A percentile compares a stretch with the other conserved stretches of the same genome.
Evolutionary conservation across 495 filamentous ascomycete genomes (phyloP).

Genomic region (Aspergillus nidulans): DNA sequence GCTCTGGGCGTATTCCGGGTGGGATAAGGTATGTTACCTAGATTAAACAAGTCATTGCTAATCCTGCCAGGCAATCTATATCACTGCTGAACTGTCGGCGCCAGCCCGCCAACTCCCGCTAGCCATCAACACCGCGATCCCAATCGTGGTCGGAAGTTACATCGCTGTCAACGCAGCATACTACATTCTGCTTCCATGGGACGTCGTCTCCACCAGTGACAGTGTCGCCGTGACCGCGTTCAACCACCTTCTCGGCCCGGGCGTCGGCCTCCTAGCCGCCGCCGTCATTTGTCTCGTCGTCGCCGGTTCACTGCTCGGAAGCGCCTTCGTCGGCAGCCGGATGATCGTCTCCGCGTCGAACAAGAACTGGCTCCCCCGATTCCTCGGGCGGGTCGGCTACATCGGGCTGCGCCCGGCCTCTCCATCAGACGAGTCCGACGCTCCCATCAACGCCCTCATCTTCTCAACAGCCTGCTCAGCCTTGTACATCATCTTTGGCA

Average conservation of each 20-base stretch:
- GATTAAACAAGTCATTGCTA: too few relatives aligned
- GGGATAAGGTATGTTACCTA: slow-evolving; percentile 15
- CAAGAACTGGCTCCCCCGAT: slow-evolving; percentile 17
- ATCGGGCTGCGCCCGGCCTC: not conserved
- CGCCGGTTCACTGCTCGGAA: slow-evolving; percentile 18
- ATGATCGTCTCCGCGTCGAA: slow-evolving; percentile 20
- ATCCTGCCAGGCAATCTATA: slow-evolving; percentile 14
- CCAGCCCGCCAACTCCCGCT: slow-evolving; percentile 19
- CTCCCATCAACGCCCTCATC: slow-evolving; percentile 19
- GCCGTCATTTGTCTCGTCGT: slow-evolving; percentile 17
- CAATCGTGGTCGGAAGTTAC: slow-evolving; percentile 16
- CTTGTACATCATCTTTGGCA: slow-evolving; percentile 17
- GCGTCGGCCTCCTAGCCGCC: slow-evolving; percentile 11
- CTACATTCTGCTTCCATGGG: slow-evolving; percentile 21
- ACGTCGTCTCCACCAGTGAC: slow-evolving; percentile 17
- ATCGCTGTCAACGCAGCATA: slow-evolving; percentile 18
- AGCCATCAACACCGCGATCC: slow-evolving; percentile 19
- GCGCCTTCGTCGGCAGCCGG: slow-evolving; percentile 19
- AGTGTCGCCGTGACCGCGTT: slow-evolving; percentile 23
- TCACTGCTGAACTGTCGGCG: slow-evolving; percentile 18
- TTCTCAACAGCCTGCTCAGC: slow-evolving; percentile 14
- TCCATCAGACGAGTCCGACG: slow-evolving; percentile 7
- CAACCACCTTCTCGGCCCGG: slow-evolving; percentile 15
- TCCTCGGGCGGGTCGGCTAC: slow-evolving; percentile 13
- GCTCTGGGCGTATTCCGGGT: slow-evolving; percentile 21